These are phyloP conservation scores for Candida schatavii DNA, from an alignment of 805 yeast genomes.

Conservation along the genomic window DNA sequence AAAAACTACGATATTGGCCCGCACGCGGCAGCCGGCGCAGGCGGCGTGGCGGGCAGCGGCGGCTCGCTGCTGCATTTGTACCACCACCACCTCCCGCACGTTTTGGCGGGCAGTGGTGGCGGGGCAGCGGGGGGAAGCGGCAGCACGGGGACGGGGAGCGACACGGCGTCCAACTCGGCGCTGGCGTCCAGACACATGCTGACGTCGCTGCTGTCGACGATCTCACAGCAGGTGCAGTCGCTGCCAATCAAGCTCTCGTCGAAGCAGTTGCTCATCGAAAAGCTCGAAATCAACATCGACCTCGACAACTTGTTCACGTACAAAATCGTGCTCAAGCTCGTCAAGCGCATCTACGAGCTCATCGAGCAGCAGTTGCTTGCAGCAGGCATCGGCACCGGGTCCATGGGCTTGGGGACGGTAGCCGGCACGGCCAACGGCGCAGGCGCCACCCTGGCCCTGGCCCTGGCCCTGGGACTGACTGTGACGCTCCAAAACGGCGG, in stretches of 20 bases:
- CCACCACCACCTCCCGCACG: no score
- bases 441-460: background rate
- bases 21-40: background rate
- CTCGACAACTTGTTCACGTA: slow-evolving; percentile 38
- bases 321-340: slow-evolving; percentile 30
- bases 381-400: background rate
- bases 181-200: background rate
- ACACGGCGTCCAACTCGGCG: no score
- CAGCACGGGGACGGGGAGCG: no score
- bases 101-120: background rate
- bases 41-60: slow-evolving; percentile 4
- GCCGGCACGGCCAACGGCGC: slow-evolving; percentile 1
- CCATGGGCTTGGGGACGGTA: background rate
- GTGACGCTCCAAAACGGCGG: slow-evolving; percentile 4
- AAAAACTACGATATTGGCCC: slow-evolving; percentile 41
- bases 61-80: no score
- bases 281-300: slow-evolving; percentile 40
- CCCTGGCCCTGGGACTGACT: background rate
- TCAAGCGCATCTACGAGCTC: slow-evolving; percentile 24
- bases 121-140: background rate
- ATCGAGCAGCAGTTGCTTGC: slow-evolving; percentile 21
- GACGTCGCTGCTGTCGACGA: slow-evolving; percentile 1
- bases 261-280: slow-evolving; percentile 40
- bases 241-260: slow-evolving; percentile 42
- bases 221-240: slow-evolving; percentile 9